Evolutionary conservation across 2,329 filamentous ascomycete genomes (phyloP).

Genomic region (Aureobasidium mangrovei): DNA sequence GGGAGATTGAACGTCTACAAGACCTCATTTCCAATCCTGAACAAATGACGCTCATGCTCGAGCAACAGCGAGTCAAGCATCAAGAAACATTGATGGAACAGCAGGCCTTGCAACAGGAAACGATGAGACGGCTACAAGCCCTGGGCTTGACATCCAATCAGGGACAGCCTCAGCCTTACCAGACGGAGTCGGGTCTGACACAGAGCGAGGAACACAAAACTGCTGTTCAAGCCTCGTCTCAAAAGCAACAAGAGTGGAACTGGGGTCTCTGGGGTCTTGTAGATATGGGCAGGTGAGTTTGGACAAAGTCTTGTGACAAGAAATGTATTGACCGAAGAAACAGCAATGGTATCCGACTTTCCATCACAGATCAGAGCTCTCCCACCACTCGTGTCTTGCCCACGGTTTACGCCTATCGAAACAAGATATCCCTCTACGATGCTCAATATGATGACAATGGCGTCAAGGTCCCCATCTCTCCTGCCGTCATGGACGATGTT

Average conservation of each 20-base stretch:
- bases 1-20: too few species aligned
- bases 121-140: too few species aligned
- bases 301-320: background rate
- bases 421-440: constrained; percentile 75
- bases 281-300: constrained; percentile 13
- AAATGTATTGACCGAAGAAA: background rate
- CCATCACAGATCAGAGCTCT: constrained; percentile 66
- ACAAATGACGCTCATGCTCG: too few species aligned
- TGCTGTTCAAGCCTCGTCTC: background rate
- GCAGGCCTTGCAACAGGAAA: too few species aligned
- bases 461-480: constrained; percentile 41
- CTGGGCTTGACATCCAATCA: too few species aligned
- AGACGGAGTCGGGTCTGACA: too few species aligned
- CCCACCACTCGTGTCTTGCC: constrained; percentile 58
- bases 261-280: constrained; percentile 14
- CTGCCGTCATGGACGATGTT: constrained; percentile 52
- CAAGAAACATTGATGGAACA: too few species aligned
- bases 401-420: constrained; percentile 67
- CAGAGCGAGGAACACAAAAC: background rate
- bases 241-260: constrained; percentile 13
- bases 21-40: too few species aligned
- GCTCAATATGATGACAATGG: constrained; percentile 42
- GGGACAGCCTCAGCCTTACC: too few species aligned
- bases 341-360: constrained; percentile 84
- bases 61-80: background rate